Evolutionary conservation across 352 stramenopile genomes (phyloP).

Genomic region (Phytopythium mirpurense): DNA sequence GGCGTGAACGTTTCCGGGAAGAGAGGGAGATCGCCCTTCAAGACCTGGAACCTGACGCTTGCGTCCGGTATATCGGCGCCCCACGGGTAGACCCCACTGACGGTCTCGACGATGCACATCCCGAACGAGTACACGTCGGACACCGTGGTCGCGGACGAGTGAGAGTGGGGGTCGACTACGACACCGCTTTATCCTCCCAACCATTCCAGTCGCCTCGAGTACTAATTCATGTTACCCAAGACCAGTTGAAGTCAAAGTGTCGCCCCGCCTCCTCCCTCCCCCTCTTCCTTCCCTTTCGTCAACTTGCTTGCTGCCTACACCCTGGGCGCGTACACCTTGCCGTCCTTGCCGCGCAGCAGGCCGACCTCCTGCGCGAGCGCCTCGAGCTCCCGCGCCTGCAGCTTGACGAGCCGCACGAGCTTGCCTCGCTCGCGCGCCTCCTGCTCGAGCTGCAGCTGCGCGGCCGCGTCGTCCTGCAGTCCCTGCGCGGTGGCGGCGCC

Average conservation of each 20-base stretch:
- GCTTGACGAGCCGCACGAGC: conserved; percentile 86
- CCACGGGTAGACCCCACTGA: neutral
- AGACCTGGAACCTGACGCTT: neutral
- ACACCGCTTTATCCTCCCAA: no score
- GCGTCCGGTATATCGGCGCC: neutral
- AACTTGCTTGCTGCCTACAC: no score
- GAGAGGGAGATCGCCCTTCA: no score
- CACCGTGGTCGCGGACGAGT: neutral
- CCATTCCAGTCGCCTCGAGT: no score
- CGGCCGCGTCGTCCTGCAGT: conserved; percentile 40
- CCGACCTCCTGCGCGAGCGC: conserved; percentile 88
- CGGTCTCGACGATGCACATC: neutral
- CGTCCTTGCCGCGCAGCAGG: conserved; percentile 79
- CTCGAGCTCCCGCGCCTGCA: conserved; percentile 90
- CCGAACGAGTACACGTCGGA: conserved; percentile 5
- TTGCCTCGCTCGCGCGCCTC: conserved; percentile 89
- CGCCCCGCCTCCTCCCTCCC: no score
- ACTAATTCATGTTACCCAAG: no score
- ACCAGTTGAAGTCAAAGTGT: no score
- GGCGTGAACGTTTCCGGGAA: no score
- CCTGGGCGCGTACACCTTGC: conserved; percentile 70
- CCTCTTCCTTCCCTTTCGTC: no score
- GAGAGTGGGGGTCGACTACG: no score
- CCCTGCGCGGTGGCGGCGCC: conserved; percentile 33
- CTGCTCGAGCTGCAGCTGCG: conserved; percentile 36